A percentile compares a stretch with the other conserved stretches of the same genome.
These are phyloP conservation scores for Aurantiochytrium sp. DNA, from an alignment of 108 stramenopile species.

Conservation along the genomic window DNA sequence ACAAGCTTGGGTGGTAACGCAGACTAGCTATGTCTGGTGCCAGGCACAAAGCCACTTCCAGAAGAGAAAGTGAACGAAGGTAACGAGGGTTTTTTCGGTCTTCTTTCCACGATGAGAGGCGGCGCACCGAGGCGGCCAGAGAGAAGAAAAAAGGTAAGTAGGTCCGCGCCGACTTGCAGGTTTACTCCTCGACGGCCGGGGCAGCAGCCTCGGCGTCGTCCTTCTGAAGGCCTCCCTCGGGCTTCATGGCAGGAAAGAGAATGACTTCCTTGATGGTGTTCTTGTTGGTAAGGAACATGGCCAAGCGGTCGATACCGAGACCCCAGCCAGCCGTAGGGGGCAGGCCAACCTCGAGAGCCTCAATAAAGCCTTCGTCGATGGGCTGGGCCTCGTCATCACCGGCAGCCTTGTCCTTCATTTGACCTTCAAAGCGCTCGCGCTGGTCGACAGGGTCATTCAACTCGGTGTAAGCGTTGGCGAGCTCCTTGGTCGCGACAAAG, in stretches of 20 bases:
- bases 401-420: slow-evolving; percentile 78
- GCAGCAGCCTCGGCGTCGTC: background rate
- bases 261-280: slow-evolving; percentile 99
- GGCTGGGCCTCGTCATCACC: slow-evolving; percentile 99
- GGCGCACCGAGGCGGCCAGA: too few species aligned
- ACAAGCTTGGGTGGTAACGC: too few species aligned
- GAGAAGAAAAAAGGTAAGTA: too few species aligned
- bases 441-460: slow-evolving; percentile 96
- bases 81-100: too few species aligned
- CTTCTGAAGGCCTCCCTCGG: slow-evolving; percentile 26
- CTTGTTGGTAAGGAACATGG: slow-evolving; percentile 99
- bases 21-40: too few species aligned
- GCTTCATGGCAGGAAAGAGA: slow-evolving; percentile 99
- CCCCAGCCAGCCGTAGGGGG: slow-evolving; percentile 99
- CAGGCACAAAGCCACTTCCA: too few species aligned
- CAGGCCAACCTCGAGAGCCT: slow-evolving; percentile 92
- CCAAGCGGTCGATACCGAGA: slow-evolving; percentile 91
- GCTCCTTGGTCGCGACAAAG: slow-evolving; percentile 92
- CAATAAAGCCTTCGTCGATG: slow-evolving; percentile 83
- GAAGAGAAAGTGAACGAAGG: too few species aligned
- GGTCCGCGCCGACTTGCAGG: too few species aligned
- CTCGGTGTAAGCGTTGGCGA: slow-evolving; percentile 99
- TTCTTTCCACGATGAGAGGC: too few species aligned
- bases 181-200: too few species aligned
- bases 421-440: slow-evolving; percentile 78